phyloP scores from a whole-genome alignment of 1,284 basidiomycete genomes.

The Amylostereum areolatum region DNA sequence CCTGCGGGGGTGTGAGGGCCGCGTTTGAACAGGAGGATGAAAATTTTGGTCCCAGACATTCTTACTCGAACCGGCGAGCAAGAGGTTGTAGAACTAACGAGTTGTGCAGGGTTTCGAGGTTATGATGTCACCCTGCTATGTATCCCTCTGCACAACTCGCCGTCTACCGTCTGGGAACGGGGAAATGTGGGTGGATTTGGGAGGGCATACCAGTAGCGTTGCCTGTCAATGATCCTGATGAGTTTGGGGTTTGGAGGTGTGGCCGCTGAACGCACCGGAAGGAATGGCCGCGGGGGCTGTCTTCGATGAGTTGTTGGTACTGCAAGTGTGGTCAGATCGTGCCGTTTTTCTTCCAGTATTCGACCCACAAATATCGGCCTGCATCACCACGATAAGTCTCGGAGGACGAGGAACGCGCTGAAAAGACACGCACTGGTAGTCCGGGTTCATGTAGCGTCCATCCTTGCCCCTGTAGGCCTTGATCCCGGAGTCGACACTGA shows the following conservation, averaged over 20 bases:
- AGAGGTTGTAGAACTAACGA: too few relatives aligned
- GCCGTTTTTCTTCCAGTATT: conserved; percentile 1
- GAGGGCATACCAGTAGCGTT: conserved; percentile 64
- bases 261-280: conserved; percentile 46
- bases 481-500: conserved; percentile 90
- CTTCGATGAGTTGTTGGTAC: conserved; percentile 80
- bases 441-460: conserved; percentile 85
- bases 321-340: conserved; percentile 18
- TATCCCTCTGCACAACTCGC: too few relatives aligned
- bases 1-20: conserved; percentile 32
- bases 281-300: conserved; percentile 54
- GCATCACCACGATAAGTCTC: background rate
- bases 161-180: too few relatives aligned
- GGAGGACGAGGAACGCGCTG: background rate
- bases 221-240: conserved; percentile 32
- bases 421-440: conserved; percentile 68
- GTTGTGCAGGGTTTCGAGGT: too few relatives aligned
- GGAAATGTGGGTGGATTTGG: too few relatives aligned
- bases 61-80: too few relatives aligned
- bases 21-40: too few relatives aligned
- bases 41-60: too few relatives aligned
- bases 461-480: conserved; percentile 81
- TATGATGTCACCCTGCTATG: too few relatives aligned
- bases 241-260: background rate
- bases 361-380: conserved; percentile 53